phyloP scores from a whole-genome alignment of 768 basidiomycete genomes.

The Hygrophorus pudorinus region DNA sequence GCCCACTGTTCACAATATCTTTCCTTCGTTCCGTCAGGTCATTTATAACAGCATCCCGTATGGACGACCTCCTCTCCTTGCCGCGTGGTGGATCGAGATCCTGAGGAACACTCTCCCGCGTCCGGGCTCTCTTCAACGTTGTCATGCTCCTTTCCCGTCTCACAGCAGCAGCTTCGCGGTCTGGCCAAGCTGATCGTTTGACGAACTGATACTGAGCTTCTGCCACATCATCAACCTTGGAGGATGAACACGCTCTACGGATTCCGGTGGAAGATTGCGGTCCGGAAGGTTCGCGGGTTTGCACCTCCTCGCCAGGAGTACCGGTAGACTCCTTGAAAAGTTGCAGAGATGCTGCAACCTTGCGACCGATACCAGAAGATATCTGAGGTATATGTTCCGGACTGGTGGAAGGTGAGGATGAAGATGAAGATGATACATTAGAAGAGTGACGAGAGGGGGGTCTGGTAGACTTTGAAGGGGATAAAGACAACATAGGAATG shows the following conservation, averaged over 20 bases:
- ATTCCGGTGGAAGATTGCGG: conserved; percentile 17
- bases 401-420: conserved; percentile 19
- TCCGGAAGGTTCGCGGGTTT: conserved; percentile 14
- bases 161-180: conserved; percentile 62
- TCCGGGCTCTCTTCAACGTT: conserved; percentile 43
- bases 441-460: conserved; percentile 27
- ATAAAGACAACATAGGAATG: conserved; percentile 15
- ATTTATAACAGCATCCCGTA: conserved; percentile 26
- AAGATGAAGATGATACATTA: conserved; percentile 23
- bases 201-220: conserved; percentile 73
- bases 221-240: conserved; percentile 43
- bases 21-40: conserved; percentile 53
- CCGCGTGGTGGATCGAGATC: conserved; percentile 20
- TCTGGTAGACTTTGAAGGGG: conserved; percentile 19
- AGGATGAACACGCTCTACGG: conserved; percentile 24
- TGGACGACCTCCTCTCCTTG: conserved; percentile 27
- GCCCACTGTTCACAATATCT: conserved; percentile 35
- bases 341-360: conserved; percentile 74
- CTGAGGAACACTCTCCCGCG: conserved; percentile 30
- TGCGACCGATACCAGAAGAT: conserved; percentile 55
- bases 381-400: conserved; percentile 20
- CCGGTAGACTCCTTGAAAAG: conserved; percentile 70
- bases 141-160: conserved; percentile 61
- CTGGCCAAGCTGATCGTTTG: conserved; percentile 79
- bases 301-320: conserved; percentile 19